Base-by-base conservation (phyloP, 768 basidiomycete species). In the Russula virescens region DNA sequence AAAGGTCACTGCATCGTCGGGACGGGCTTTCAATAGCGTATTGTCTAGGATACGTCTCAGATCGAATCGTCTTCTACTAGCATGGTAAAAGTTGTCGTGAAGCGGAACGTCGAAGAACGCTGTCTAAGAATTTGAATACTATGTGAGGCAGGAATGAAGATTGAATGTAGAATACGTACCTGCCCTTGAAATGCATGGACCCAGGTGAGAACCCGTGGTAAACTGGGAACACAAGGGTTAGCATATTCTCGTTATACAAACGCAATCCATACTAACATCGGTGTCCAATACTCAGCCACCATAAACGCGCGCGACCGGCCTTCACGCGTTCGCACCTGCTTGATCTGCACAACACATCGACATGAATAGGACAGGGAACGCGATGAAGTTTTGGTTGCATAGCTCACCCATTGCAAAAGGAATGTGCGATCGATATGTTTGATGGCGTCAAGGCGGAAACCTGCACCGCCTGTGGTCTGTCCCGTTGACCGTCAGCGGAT, bases 31-130 rank as follows among this genome's bases (percentile, higher is more conserved):
- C 19, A 91, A 79, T 13, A 98, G 72, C 1, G 89, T 88, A 50
- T 81, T 78, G 55, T 87, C 77, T 45, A 94, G 76, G 63, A 98
- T 86, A 35, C 71, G 81, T 63, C 92, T 77, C 50, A 98, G 79
- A 73, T 96, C 94, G 69, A 84, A 96, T 40, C 79, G 78, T 34
- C 86, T 81, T 64, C 84, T 82, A 71, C 91, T 90, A 14, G 94
- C 94, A 62, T 80, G 77, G 69, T 87, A 79, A 70, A 95, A 87
- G 67, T 91, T 92, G 74, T 84, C 80, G 70, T 98, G 94, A 23
- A 98, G 78, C 21, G 92, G 91, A 8, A 92, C 91, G 71, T 97
- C 94, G 66, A 97, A 97, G 70, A 96, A 92, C 0, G 93, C 81
- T 13, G 89, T 84, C 87, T 96, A 73, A 38, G 62, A 58, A 55